phyloP scores from a whole-genome alignment of 805 yeast species.

The Sugiyamaella valdiviana region DNA sequence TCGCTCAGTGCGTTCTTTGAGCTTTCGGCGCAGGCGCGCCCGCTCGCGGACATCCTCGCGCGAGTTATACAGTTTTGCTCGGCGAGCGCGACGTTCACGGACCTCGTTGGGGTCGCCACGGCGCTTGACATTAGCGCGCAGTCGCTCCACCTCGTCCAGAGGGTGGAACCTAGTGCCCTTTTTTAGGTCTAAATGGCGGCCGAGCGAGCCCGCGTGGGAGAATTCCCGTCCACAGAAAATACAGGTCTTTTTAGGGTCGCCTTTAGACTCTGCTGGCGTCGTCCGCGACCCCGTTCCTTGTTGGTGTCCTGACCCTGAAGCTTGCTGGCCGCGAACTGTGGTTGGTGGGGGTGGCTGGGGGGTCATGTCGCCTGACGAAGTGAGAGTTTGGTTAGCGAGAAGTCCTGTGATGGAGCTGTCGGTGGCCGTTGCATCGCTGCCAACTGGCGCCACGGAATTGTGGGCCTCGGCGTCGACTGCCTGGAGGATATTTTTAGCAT shows the following conservation, averaged over 20 bases:
- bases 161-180: constrained; percentile 52
- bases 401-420: not conserved
- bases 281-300: no score
- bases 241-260: constrained; percentile 35
- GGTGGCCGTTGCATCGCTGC: no score
- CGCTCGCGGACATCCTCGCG: constrained; percentile 44
- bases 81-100: constrained; percentile 35
- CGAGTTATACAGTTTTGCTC: constrained; percentile 42
- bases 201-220: constrained; percentile 53
- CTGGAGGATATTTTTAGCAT: not conserved
- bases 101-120: constrained; percentile 44
- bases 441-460: not conserved
- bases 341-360: no score
- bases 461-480: not conserved
- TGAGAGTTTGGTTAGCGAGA: not conserved
- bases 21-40: constrained; percentile 40
- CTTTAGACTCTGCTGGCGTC: constrained; percentile 3
- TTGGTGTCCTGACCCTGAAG: no score
- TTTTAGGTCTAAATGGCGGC: constrained; percentile 52
- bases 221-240: constrained; percentile 49
- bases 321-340: no score
- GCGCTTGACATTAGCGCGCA: constrained; percentile 46
- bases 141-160: constrained; percentile 38
- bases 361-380: not conserved
- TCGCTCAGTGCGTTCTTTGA: constrained; percentile 38